Percentiles rank a stretch among this genome's conserved stretches.
These are phyloP conservation scores for Byssothecium circinans DNA, from an alignment of 2,329 filamentous ascomycete species.

Conservation along the genomic window DNA sequence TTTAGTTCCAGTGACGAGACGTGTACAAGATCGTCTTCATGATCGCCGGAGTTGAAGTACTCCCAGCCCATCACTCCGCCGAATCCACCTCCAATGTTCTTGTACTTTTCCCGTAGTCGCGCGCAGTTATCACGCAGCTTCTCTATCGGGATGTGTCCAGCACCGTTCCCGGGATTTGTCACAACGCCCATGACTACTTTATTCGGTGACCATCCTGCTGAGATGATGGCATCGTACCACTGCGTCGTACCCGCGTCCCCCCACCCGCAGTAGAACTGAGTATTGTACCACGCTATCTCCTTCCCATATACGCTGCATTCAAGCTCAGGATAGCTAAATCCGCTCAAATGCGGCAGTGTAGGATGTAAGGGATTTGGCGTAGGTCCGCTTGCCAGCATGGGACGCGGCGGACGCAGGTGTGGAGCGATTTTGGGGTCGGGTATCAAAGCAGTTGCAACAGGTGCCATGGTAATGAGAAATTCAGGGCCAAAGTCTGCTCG, in stretches of 20 bases:
- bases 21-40: slow-evolving; percentile 32
- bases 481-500: slow-evolving; percentile 64
- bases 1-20: slow-evolving; percentile 22
- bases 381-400: slow-evolving; percentile 30
- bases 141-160: slow-evolving; percentile 62
- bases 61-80: slow-evolving; percentile 96
- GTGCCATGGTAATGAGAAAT: slow-evolving; percentile 80
- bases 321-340: slow-evolving; percentile 77
- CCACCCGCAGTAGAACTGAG: slow-evolving; percentile 93
- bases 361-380: slow-evolving; percentile 39
- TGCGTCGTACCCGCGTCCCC: slow-evolving; percentile 61
- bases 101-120: slow-evolving; percentile 61
- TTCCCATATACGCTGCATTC: slow-evolving; percentile 52
- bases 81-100: slow-evolving; percentile 54
- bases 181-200: slow-evolving; percentile 80
- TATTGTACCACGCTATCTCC: slow-evolving; percentile 81
- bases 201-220: slow-evolving; percentile 69
- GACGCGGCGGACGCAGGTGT: slow-evolving; percentile 31
- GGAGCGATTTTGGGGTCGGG: slow-evolving; percentile 41
- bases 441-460: slow-evolving; percentile 75
- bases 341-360: slow-evolving; percentile 66
- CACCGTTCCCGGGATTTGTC: slow-evolving; percentile 74
- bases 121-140: slow-evolving; percentile 60
- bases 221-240: slow-evolving; percentile 57
- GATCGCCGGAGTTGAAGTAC: slow-evolving; percentile 73